A percentile compares a stretch with the other conserved stretches of the same genome.
Evolutionary conservation across 1,284 basidiomycete species (phyloP).

Genomic region (Malassezia yamatoensis): DNA sequence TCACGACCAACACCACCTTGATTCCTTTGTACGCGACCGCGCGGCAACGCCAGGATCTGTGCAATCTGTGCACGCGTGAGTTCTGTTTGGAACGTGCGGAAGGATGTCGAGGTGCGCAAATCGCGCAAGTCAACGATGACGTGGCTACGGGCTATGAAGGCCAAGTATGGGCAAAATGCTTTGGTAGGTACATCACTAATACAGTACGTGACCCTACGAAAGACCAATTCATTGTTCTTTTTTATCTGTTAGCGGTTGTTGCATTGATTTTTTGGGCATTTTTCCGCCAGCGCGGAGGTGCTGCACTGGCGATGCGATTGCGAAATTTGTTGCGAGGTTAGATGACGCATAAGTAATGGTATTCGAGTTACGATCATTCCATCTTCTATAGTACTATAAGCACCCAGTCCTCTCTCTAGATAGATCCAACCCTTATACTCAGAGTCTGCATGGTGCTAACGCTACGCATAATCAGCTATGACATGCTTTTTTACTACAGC

Average conservation of each 20-base stretch:
- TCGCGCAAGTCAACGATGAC: constrained; percentile 39
- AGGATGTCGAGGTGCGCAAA: constrained; percentile 39
- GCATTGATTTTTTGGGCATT: constrained; percentile 17
- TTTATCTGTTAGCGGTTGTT: constrained; percentile 31
- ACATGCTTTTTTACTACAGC: no score
- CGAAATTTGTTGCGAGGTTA: background rate
- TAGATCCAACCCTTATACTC: no score
- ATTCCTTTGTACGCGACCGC: constrained; percentile 36
- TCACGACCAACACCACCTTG: constrained; percentile 45
- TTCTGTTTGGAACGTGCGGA: constrained; percentile 45
- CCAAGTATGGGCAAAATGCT: constrained; percentile 47
- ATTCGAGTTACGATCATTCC: no score
- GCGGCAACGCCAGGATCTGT: constrained; percentile 30
- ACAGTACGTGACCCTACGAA: constrained; percentile 39
- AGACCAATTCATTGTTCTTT: constrained; percentile 37
- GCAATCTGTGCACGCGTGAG: constrained; percentile 43
- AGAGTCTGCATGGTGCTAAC: no score
- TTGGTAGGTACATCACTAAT: constrained; percentile 15
- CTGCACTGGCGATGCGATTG: background rate
- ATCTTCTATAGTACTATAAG: no score
- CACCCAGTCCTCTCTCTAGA: no score
- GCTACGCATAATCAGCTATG: no score
- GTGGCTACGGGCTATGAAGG: constrained; percentile 46
- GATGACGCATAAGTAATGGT: background rate
- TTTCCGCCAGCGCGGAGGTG: background rate